These are phyloP conservation scores for Tagetes erecta DNA, from an alignment of 129 eudicot genomes.

Conservation along the genomic window DNA sequence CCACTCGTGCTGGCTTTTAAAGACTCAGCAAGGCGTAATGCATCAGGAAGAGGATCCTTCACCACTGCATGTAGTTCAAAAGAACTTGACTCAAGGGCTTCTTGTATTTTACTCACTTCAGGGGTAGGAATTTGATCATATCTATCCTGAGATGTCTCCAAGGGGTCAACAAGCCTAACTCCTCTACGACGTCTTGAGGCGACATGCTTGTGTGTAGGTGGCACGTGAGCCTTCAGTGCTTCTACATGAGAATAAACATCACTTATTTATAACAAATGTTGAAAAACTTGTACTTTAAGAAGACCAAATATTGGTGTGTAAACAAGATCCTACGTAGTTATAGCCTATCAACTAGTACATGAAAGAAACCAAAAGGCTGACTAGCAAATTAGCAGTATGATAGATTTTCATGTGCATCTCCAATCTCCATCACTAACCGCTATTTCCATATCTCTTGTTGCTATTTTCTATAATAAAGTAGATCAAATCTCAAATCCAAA, in stretches of 20 bases:
- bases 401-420: slow-evolving; percentile 7
- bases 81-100: slow-evolving; percentile 59
- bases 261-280: background rate
- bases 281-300: background rate
- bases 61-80: slow-evolving; percentile 58
- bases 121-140: slow-evolving; percentile 40
- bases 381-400: slow-evolving; percentile 1
- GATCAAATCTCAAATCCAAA: background rate
- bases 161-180: slow-evolving; percentile 56
- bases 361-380: background rate
- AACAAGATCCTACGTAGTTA: background rate
- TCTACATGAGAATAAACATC: slow-evolving; percentile 36
- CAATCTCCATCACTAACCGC: background rate
- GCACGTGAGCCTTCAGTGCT: slow-evolving; percentile 29
- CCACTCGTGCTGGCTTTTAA: slow-evolving; percentile 24
- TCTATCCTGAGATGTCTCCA: slow-evolving; percentile 29
- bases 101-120: slow-evolving; percentile 49
- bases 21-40: slow-evolving; percentile 53
- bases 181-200: slow-evolving; percentile 46
- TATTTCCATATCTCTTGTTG: background rate
- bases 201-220: slow-evolving; percentile 43
- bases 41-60: slow-evolving; percentile 79
- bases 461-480: background rate
- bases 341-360: background rate
- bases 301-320: slow-evolving; percentile 7